Conservation (phyloP, 352 stramenopile species). For the Phytophthora citrophthora region DNA sequence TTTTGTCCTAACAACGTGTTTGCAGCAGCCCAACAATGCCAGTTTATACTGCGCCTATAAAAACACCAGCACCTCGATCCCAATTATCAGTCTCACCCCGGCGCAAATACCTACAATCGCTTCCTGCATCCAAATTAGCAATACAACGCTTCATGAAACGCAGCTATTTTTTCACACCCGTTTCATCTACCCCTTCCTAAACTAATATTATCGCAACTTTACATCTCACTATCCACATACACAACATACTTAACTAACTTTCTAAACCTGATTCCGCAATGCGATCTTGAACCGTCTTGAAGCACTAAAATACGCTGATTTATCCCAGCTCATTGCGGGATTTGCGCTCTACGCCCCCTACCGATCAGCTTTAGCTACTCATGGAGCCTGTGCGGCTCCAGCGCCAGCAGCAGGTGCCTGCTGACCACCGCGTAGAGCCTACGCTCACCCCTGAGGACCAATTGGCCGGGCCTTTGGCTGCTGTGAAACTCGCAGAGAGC, state of each 20-base stretch:
- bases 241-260: too few species aligned
- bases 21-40: too few species aligned
- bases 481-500: conserved; percentile 51
- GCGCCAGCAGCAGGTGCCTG: conserved; percentile 32
- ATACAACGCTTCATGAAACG: not conserved
- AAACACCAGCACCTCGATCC: too few species aligned
- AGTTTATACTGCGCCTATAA: too few species aligned
- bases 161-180: not conserved
- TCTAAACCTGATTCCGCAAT: not conserved
- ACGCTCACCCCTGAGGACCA: conserved; percentile 24
- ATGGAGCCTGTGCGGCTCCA: conserved; percentile 39
- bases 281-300: conserved; percentile 31
- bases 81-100: too few species aligned
- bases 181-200: too few species aligned
- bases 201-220: too few species aligned
- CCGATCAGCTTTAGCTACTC: not conserved
- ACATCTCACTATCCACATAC: too few species aligned
- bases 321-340: conserved; percentile 25
- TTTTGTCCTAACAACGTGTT: too few species aligned
- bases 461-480: conserved; percentile 25
- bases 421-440: conserved; percentile 13
- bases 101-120: too few species aligned
- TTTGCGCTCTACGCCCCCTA: conserved; percentile 20
- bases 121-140: not conserved
- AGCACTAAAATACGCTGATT: conserved; percentile 16